These are phyloP conservation scores for Bolboschoenoplectus hybrid DNA, from an alignment of 202 grass and related monocot genomes.

Conservation along the genomic window DNA sequence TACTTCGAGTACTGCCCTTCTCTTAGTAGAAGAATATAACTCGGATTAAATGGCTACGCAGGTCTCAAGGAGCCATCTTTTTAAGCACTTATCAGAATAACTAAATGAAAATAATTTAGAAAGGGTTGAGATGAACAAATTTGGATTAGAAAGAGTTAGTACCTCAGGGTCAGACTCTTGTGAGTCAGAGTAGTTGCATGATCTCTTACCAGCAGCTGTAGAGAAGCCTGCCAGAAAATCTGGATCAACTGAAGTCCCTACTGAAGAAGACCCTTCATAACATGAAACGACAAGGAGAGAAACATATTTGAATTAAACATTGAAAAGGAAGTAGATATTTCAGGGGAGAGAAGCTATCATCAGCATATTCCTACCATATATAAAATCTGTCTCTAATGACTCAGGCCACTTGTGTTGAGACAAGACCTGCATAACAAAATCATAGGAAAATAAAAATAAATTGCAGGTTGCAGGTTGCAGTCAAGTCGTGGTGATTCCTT, in stretches of 20 bases:
- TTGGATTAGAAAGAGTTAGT: constrained; percentile 39
- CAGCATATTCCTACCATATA: constrained; percentile 64
- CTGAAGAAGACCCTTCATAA: constrained; percentile 75
- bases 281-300: constrained; percentile 37
- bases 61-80: neutral
- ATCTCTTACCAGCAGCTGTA: constrained; percentile 66
- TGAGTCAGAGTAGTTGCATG: constrained; percentile 56
- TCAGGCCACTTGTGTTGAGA: constrained; percentile 83
- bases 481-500: neutral
- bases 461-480: neutral
- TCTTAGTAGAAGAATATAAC: neutral
- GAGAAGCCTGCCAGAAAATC: constrained; percentile 85
- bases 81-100: neutral
- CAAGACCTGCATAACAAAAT: constrained; percentile 55
- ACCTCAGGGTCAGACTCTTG: constrained; percentile 94
- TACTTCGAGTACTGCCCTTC: neutral
- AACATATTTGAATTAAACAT: constrained; percentile 7
- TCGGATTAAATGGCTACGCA: neutral
- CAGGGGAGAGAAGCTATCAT: neutral
- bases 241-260: constrained; percentile 79
- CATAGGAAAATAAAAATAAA: constrained; percentile 14
- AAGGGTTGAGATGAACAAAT: constrained; percentile 25
- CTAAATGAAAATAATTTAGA: constrained; percentile 27
- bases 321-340: neutral
- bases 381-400: constrained; percentile 82